Evolutionary conservation across 495 filamentous ascomycete genomes (phyloP).

Genomic region (Oidiodendron maius): DNA sequence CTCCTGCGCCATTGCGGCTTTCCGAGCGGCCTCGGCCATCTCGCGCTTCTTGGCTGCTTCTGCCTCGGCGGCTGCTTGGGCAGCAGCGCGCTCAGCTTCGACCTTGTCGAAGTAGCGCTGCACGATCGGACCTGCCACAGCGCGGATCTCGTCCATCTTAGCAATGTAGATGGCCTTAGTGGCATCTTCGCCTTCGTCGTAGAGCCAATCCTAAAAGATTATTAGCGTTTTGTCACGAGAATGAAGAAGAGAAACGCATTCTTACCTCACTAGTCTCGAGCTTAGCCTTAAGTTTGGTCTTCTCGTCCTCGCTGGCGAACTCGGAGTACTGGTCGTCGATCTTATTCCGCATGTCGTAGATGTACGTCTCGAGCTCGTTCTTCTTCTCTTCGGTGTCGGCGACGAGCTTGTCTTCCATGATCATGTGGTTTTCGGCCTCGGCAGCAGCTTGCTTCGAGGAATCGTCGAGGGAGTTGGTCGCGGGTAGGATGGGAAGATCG

Average conservation of each 20-base stretch:
- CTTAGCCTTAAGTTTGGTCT: constrained; percentile 74
- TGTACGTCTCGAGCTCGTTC: constrained; percentile 97
- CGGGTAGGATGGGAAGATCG: constrained; percentile 81
- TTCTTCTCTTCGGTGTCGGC: constrained; percentile 99
- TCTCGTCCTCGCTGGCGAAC: constrained; percentile 89
- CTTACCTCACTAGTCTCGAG: constrained; percentile 79
- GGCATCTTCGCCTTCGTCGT: constrained; percentile 94
- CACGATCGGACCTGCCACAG: constrained; percentile 82
- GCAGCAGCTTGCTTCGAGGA: constrained; percentile 54
- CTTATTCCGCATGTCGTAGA: constrained; percentile 94
- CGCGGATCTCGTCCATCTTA: constrained; percentile 94
- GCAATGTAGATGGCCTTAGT: constrained; percentile 88
- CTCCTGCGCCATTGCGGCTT: constrained; percentile 41
- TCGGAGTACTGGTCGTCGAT: constrained; percentile 84
- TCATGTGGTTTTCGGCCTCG: constrained; percentile 85
- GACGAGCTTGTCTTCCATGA: constrained; percentile 97
- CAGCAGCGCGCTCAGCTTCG: constrained; percentile 78
- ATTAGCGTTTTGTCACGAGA: background rate
- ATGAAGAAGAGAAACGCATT: constrained; percentile 6
- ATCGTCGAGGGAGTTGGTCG: constrained; percentile 72
- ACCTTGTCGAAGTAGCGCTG: constrained; percentile 94
- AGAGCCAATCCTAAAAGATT: constrained; percentile 80
- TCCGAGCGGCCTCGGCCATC: constrained; percentile 56
- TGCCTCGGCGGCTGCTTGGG: constrained; percentile 73
- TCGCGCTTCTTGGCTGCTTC: constrained; percentile 74